Conservation (phyloP, 345 rosid species). For the Excoecaria cochinchinensis region DNA sequence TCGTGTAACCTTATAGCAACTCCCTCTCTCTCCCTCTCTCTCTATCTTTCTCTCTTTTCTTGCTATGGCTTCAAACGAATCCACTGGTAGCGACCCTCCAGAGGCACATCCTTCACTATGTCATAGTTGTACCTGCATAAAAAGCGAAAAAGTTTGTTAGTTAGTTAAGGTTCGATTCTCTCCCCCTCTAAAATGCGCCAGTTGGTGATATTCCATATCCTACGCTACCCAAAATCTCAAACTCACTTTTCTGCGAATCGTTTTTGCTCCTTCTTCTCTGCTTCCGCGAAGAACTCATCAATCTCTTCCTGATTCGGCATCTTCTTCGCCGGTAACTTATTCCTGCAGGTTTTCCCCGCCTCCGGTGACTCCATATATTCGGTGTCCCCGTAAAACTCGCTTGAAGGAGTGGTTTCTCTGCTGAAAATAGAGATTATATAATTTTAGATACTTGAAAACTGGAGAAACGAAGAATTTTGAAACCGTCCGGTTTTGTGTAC, state of each 20-base stretch:
- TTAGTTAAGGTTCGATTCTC: conserved; percentile 34
- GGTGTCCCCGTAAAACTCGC: conserved; percentile 27
- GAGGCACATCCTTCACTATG: conserved; percentile 59
- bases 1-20: conserved; percentile 15
- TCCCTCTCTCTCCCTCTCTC: neutral
- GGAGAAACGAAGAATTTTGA: neutral
- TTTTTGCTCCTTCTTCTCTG: conserved; percentile 40
- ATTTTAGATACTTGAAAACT: neutral
- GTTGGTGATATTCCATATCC: conserved; percentile 27
- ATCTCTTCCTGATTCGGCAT: conserved; percentile 42
- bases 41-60: neutral
- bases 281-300: conserved; percentile 38
- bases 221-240: conserved; percentile 29
- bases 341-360: neutral
- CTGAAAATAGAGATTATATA: conserved; percentile 1
- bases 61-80: conserved; percentile 40
- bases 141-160: conserved; percentile 34
- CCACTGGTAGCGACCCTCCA: conserved; percentile 75
- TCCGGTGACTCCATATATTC: conserved; percentile 26
- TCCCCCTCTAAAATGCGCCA: conserved; percentile 29
- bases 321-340: conserved; percentile 16
- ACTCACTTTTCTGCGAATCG: conserved; percentile 57
- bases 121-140: conserved; percentile 73
- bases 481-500: neutral
- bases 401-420: conserved; percentile 33